Evolutionary conservation across 371 early-diverging fungal genomes (phyloP).

Genomic region (Mycotypha africana): DNA sequence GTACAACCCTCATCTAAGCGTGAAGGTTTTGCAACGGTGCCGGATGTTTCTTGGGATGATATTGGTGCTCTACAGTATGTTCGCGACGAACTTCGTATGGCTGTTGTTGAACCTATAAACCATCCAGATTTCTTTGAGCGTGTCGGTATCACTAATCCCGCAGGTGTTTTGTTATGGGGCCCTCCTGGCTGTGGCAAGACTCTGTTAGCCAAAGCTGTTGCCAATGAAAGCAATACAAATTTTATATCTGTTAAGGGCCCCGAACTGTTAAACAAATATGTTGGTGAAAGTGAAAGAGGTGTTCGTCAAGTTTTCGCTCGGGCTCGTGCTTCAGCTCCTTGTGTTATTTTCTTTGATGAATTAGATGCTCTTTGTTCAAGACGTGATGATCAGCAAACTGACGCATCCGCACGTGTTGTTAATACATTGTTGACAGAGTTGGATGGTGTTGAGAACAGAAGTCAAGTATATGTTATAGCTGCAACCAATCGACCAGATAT

Average conservation of each 20-base stretch:
- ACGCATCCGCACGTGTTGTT: slow-evolving; percentile 93
- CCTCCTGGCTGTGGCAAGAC: slow-evolving; percentile 99
- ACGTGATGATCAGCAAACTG: slow-evolving; percentile 80
- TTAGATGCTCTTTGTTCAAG: slow-evolving; percentile 93
- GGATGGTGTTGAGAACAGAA: slow-evolving; percentile 94
- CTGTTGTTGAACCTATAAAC: slow-evolving; percentile 95
- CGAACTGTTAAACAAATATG: slow-evolving; percentile 99
- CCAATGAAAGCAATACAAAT: slow-evolving; percentile 95
- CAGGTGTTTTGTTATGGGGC: slow-evolving; percentile 98
- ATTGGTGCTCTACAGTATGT: slow-evolving; percentile 89
- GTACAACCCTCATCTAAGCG: slow-evolving; percentile 98
- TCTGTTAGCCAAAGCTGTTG: slow-evolving; percentile 97
- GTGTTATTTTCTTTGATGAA: slow-evolving; percentile 99
- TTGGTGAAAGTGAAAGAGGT: slow-evolving; percentile 99
- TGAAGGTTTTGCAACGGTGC: slow-evolving; percentile 98
- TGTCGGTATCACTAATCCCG: slow-evolving; percentile 91
- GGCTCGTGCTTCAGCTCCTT: slow-evolving; percentile 94
- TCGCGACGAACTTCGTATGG: slow-evolving; percentile 93
- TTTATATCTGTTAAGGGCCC: slow-evolving; percentile 99
- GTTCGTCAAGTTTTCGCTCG: slow-evolving; percentile 97
- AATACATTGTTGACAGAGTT: slow-evolving; percentile 98
- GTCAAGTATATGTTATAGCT: slow-evolving; percentile 94
- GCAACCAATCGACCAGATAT: slow-evolving; percentile 99
- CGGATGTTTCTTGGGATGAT: slow-evolving; percentile 93
- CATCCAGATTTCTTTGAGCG: slow-evolving; percentile 88